Evolutionary conservation across 768 basidiomycete species (phyloP).

Genomic region (Termitomyces sp.): DNA sequence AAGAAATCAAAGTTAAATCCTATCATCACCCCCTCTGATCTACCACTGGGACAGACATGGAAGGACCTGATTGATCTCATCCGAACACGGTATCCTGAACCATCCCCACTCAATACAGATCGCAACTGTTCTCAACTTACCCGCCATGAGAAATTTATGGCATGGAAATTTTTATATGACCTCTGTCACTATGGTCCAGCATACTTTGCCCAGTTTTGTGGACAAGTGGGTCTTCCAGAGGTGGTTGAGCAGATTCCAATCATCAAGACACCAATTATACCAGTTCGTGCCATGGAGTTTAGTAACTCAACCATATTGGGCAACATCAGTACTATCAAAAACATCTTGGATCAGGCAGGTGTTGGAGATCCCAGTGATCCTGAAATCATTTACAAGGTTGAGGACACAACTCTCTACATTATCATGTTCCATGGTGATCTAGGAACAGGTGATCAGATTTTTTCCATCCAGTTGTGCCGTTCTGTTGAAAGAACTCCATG

Average conservation of each 20-base stretch:
- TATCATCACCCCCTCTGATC: too few species aligned
- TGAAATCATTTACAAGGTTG: not conserved
- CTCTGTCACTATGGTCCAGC: constrained; percentile 26
- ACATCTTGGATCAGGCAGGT: constrained; percentile 16
- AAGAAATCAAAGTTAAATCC: too few species aligned
- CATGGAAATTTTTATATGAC: too few species aligned
- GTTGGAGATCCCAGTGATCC: constrained; percentile 20
- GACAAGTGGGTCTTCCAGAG: constrained; percentile 15
- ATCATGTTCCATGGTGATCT: constrained; percentile 2
- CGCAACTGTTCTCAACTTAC: too few species aligned
- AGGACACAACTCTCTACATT: not conserved
- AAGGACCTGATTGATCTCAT: too few species aligned
- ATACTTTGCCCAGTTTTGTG: constrained; percentile 19
- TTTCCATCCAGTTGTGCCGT: constrained; percentile 6
- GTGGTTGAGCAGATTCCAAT: constrained; percentile 19
- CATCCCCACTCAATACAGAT: too few species aligned
- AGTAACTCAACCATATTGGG: constrained; percentile 17
- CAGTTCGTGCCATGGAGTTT: constrained; percentile 3
- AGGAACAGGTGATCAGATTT: constrained; percentile 15
- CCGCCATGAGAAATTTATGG: constrained; percentile 17
- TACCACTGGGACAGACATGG: too few species aligned
- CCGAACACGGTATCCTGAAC: too few species aligned
- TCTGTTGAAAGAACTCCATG: constrained; percentile 18
- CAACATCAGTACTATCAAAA: constrained; percentile 16
- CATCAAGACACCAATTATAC: not conserved